Evolutionary conservation across 805 yeast species (phyloP).

Genomic region (Yamadazyma sp.): DNA sequence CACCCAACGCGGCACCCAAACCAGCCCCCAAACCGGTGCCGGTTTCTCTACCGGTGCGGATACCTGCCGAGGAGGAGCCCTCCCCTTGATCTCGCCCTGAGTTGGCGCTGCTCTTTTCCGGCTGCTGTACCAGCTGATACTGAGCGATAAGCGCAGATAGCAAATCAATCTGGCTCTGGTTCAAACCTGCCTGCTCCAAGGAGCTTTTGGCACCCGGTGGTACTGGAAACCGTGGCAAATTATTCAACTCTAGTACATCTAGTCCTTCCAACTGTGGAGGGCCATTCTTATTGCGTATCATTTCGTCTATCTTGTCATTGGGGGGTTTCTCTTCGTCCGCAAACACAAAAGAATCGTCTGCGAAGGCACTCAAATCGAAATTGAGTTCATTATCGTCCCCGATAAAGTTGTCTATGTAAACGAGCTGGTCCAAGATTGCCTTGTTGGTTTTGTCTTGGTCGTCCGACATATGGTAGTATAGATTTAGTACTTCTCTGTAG

Average conservation of each 20-base stretch:
- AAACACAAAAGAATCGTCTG: slow-evolving; percentile 75
- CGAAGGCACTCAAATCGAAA: slow-evolving; percentile 74
- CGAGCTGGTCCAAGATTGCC: slow-evolving; percentile 70
- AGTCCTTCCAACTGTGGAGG: not conserved
- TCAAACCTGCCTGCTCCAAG: slow-evolving; percentile 62
- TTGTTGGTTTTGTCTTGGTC: slow-evolving; percentile 18
- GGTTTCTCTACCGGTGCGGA: too few species aligned
- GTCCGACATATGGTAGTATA: slow-evolving; percentile 4
- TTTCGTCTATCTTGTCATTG: slow-evolving; percentile 18
- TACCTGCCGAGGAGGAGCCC: too few species aligned
- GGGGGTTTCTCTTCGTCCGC: slow-evolving; percentile 78
- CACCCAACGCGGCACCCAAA: not conserved
- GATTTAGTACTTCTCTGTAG: not conserved
- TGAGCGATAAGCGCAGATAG: slow-evolving; percentile 72
- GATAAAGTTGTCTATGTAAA: slow-evolving; percentile 76
- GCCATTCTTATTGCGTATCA: slow-evolving; percentile 1
- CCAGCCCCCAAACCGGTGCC: too few species aligned
- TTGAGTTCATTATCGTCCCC: slow-evolving; percentile 46
- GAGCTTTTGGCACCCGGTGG: slow-evolving; percentile 73
- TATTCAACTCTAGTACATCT: slow-evolving; percentile 13
- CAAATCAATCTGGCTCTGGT: slow-evolving; percentile 69
- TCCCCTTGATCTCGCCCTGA: not conserved
- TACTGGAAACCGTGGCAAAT: slow-evolving; percentile 61
- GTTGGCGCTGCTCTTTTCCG: not conserved
- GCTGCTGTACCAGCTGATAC: slow-evolving; percentile 44